Conservation (phyloP, 2,329 filamentous ascomycete species). For the Sporothrix variecibatus region DNA sequence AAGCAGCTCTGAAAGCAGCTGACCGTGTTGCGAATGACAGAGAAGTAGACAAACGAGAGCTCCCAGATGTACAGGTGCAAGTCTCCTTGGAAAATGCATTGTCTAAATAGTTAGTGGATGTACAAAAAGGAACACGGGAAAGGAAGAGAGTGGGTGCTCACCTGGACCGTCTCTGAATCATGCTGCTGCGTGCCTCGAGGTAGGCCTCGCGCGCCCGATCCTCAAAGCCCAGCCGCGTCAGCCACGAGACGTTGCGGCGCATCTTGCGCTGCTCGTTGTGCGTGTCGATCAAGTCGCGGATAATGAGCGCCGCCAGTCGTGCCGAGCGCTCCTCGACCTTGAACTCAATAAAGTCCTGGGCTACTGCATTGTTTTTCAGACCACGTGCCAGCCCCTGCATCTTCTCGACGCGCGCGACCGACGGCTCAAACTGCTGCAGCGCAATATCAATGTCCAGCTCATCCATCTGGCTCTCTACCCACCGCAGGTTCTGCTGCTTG, state of each 20-base stretch:
- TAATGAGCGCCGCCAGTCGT: constrained; percentile 74
- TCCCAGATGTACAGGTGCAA: constrained; percentile 93
- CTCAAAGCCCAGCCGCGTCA: constrained; percentile 84
- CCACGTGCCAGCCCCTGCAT: constrained; percentile 76
- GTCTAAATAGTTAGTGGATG: constrained; percentile 51
- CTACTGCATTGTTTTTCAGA: constrained; percentile 81
- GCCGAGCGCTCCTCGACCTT: constrained; percentile 85
- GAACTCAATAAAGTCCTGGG: constrained; percentile 87
- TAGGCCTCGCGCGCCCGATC: constrained; percentile 87
- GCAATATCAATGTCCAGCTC: constrained; percentile 96
- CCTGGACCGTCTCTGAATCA: constrained; percentile 82
- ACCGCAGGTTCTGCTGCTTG: constrained; percentile 92
- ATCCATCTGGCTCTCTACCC: constrained; percentile 94
- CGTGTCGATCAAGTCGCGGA: constrained; percentile 74
- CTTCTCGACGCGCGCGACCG: constrained; percentile 82
- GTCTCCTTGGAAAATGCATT: constrained; percentile 94
- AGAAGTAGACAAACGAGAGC: constrained; percentile 93
- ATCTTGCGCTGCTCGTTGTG: constrained; percentile 77
- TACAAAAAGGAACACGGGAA: neutral
- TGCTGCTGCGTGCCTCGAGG: constrained; percentile 72
- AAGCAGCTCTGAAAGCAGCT: constrained; percentile 87
- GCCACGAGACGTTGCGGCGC: constrained; percentile 78
- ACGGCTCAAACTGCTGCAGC: constrained; percentile 81
- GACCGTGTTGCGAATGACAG: constrained; percentile 89
- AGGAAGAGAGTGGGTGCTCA: constrained; percentile 44